phyloP scores from a whole-genome alignment of 768 basidiomycete genomes.

The Tylopilus sp. region DNA sequence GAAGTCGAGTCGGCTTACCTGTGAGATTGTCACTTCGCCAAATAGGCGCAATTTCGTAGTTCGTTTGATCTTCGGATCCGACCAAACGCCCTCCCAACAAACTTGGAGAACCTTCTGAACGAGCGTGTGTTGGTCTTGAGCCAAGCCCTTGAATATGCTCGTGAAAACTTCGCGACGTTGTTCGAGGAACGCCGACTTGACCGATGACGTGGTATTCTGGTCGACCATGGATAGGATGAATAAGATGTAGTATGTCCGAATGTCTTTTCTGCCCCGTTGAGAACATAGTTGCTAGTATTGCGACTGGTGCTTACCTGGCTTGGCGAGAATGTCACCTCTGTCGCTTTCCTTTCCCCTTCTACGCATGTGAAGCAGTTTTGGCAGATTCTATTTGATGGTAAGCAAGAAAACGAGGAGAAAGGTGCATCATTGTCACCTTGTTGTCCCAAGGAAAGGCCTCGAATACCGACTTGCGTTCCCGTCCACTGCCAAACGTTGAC shows the following conservation, averaged over 20 bases:
- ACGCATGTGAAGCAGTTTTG: slow-evolving; percentile 68
- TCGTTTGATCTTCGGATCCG: slow-evolving; percentile 66
- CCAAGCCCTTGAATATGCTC: slow-evolving; percentile 70
- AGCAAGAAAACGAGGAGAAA: neutral
- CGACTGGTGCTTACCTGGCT: slow-evolving; percentile 48
- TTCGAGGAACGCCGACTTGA: slow-evolving; percentile 67
- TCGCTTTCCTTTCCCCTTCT: slow-evolving; percentile 49
- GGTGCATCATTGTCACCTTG: slow-evolving; percentile 44
- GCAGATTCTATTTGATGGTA: slow-evolving; percentile 45
- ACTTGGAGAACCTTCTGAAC: slow-evolving; percentile 64
- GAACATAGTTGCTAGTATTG: neutral
- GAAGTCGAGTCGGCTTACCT: slow-evolving; percentile 44
- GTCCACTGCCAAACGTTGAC: slow-evolving; percentile 61
- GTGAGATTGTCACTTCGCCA: slow-evolving; percentile 58
- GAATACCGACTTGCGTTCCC: slow-evolving; percentile 57
- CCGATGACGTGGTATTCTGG: slow-evolving; percentile 38
- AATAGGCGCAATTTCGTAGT: slow-evolving; percentile 72
- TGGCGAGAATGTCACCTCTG: slow-evolving; percentile 37
- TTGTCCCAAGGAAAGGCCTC: slow-evolving; percentile 78
- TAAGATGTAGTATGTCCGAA: slow-evolving; percentile 70
- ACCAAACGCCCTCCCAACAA: slow-evolving; percentile 77
- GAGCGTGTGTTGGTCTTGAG: slow-evolving; percentile 61
- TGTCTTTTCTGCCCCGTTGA: slow-evolving; percentile 47
- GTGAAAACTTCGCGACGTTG: slow-evolving; percentile 63
- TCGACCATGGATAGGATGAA: slow-evolving; percentile 75